These are phyloP conservation scores for Thelonectria rubi DNA, from an alignment of 2,329 filamentous ascomycete species.

Conservation along the genomic window DNA sequence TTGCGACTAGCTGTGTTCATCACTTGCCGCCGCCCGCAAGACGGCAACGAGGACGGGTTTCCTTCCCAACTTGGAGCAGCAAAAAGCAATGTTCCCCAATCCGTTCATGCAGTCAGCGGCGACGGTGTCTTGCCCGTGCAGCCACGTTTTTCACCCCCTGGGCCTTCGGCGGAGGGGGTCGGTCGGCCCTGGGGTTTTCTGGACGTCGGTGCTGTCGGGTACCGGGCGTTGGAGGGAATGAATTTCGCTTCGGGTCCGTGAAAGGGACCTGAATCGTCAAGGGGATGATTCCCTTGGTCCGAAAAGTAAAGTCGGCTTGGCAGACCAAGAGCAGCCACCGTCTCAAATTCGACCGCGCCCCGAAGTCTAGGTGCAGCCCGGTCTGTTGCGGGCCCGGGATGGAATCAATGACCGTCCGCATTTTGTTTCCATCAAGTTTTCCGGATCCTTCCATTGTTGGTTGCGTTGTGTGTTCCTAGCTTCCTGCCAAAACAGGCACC, in stretches of 20 bases:
- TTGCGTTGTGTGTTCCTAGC: too few relatives aligned
- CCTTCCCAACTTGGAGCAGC: background rate
- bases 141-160: conserved; percentile 10
- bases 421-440: too few relatives aligned
- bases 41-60: too few relatives aligned
- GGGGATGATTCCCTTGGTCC: background rate
- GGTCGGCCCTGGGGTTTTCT: background rate
- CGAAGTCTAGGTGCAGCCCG: too few relatives aligned
- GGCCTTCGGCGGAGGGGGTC: background rate
- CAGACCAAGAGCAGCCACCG: background rate
- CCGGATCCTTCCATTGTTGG: too few relatives aligned
- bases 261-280: background rate
- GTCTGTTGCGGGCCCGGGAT: too few relatives aligned
- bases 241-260: conserved; percentile 1
- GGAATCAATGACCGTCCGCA: too few relatives aligned
- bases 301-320: background rate
- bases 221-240: background rate
- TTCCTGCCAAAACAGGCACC: too few relatives aligned
- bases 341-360: background rate
- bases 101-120: conserved; percentile 22
- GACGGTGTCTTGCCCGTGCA: conserved; percentile 11
- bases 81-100: conserved; percentile 17
- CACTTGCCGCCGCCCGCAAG: too few relatives aligned
- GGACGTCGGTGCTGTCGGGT: background rate
- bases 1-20: too few relatives aligned